Evolutionary conservation across 305 asterid species (phyloP).

Genomic region (Nicotiana rustica): DNA sequence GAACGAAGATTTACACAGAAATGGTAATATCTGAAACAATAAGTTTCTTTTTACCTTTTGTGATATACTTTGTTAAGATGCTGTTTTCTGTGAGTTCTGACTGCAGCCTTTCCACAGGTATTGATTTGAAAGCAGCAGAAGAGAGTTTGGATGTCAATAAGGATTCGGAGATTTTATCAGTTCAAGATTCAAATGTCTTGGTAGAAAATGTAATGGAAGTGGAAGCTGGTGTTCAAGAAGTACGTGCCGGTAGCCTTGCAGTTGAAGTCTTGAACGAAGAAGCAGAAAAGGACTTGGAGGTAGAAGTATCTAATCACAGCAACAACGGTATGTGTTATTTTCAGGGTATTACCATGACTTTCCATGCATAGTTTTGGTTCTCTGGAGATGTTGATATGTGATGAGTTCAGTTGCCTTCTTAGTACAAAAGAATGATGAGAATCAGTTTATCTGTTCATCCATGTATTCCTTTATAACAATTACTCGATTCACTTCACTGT

Average conservation of each 20-base stretch:
- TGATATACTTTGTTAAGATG: not conserved
- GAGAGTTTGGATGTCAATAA: constrained; percentile 10
- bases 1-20: constrained; percentile 46
- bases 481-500: no score
- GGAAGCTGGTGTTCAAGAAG: not conserved
- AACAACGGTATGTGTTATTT: not conserved
- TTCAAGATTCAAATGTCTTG: not conserved
- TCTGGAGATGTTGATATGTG: not conserved
- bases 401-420: not conserved
- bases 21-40: constrained; percentile 41
- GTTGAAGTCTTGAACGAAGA: constrained; percentile 41
- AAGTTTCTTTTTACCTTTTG: not conserved
- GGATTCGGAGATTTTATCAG: not conserved
- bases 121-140: not conserved
- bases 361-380: not conserved
- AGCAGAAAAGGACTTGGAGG: constrained; percentile 39
- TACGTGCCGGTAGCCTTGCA: constrained; percentile 37
- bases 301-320: not conserved
- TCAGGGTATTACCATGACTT: not conserved
- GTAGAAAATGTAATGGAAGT: not conserved
- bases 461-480: no score
- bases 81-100: not conserved
- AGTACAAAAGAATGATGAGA: not conserved
- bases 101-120: not conserved
- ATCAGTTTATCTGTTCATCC: no score